Evolutionary conservation across 2,329 filamentous ascomycete genomes (phyloP).

Genomic region (Sclerotiophoma versabilis): DNA sequence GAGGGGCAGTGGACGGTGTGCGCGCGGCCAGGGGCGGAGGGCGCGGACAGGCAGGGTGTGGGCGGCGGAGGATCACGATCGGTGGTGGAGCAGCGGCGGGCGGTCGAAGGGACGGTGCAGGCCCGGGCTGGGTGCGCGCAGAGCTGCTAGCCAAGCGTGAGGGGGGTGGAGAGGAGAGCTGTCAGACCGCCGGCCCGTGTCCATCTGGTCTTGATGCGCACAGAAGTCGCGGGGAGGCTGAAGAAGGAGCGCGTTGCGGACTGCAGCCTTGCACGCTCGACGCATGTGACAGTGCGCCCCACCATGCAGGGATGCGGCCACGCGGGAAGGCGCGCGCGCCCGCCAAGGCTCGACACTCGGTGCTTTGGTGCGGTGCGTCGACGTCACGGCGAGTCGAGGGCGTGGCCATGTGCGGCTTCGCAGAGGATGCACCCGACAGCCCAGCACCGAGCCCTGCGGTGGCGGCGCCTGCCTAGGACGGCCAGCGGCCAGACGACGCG

Average conservation of each 20-base stretch:
- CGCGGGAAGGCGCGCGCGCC: slow-evolving; percentile 4
- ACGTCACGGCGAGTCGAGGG: not conserved
- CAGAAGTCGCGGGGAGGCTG: slow-evolving; percentile 9
- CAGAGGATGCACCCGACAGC: slow-evolving; percentile 13
- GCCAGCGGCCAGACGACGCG: slow-evolving; percentile 3
- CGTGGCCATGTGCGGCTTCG: not conserved
- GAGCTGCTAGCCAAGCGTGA: not conserved
- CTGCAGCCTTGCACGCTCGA: slow-evolving; percentile 22
- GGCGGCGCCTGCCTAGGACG: slow-evolving; percentile 33
- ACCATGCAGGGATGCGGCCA: slow-evolving; percentile 8
- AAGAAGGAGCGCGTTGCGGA: slow-evolving; percentile 19
- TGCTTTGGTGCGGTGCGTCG: not conserved
- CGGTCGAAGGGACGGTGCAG: slow-evolving; percentile 10
- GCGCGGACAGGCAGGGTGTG: slow-evolving; percentile 9
- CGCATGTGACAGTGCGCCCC: slow-evolving; percentile 13
- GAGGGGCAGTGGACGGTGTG: not conserved
- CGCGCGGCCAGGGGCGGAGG: slow-evolving; percentile 15
- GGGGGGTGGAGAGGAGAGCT: not conserved
- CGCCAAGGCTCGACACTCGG: slow-evolving; percentile 3
- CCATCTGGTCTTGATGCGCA: slow-evolving; percentile 11
- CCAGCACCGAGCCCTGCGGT: slow-evolving; percentile 33
- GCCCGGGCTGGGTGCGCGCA: not conserved
- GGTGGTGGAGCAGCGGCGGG: slow-evolving; percentile 9
- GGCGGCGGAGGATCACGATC: slow-evolving; percentile 11
- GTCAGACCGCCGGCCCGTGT: slow-evolving; percentile 1